Percentiles rank a stretch among this genome's conserved stretches.
phyloP scores from a whole-genome alignment of 345 rosid genomes.

The Citrus australasica region DNA sequence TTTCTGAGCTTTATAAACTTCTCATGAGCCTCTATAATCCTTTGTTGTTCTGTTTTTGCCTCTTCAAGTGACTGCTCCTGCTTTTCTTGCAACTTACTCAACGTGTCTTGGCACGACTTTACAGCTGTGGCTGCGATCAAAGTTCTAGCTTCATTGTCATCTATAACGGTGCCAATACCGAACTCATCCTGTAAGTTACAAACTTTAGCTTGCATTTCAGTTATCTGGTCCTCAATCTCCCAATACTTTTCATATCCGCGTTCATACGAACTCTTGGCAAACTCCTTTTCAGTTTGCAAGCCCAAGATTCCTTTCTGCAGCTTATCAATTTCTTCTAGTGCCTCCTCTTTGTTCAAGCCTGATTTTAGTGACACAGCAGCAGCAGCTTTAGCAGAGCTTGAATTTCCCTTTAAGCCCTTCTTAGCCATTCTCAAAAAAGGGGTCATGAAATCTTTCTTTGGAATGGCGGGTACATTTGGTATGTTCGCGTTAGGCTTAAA shows the following conservation, averaged over 20 bases:
- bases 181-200: slow-evolving; percentile 76
- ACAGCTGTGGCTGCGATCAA: slow-evolving; percentile 73
- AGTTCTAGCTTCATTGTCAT: slow-evolving; percentile 71
- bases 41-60: slow-evolving; percentile 42
- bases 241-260: slow-evolving; percentile 45
- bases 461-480: slow-evolving; percentile 44
- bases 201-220: slow-evolving; percentile 55
- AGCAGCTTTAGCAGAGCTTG: slow-evolving; percentile 28
- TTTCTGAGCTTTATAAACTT: slow-evolving; percentile 39
- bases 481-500: slow-evolving; percentile 22
- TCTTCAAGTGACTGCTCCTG: slow-evolving; percentile 53
- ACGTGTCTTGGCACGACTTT: slow-evolving; percentile 63
- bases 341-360: slow-evolving; percentile 55
- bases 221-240: slow-evolving; percentile 56
- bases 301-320: slow-evolving; percentile 68
- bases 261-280: slow-evolving; percentile 53
- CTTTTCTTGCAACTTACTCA: slow-evolving; percentile 52
- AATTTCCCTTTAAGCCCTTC: slow-evolving; percentile 35
- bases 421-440: slow-evolving; percentile 30
- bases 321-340: slow-evolving; percentile 54
- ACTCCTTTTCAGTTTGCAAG: slow-evolving; percentile 75
- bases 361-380: slow-evolving; percentile 30
- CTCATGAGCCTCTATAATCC: slow-evolving; percentile 42
- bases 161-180: slow-evolving; percentile 47
- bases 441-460: slow-evolving; percentile 44